phyloP scores from a whole-genome alignment of 208 protist genomes.

The Crithidia mellificae region DNA sequence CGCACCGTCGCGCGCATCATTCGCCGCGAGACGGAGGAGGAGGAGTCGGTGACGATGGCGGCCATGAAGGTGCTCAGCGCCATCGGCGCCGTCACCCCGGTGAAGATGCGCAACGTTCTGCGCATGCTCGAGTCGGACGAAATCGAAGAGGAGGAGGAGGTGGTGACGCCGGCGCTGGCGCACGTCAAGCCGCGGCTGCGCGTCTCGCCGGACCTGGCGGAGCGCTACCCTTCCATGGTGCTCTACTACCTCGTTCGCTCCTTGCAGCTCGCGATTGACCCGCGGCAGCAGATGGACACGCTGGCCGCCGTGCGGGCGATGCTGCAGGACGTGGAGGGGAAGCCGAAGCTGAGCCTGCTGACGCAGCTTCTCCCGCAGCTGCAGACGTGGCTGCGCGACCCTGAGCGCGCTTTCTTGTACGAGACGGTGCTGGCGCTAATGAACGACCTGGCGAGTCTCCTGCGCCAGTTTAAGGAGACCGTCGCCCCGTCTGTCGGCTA shows the following conservation, averaged over 20 bases:
- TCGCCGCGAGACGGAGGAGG: conserved; percentile 75
- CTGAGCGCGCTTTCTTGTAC: conserved; percentile 71
- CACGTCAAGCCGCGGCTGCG: conserved; percentile 79
- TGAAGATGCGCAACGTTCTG: conserved; percentile 71
- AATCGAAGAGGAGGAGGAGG: conserved; percentile 82
- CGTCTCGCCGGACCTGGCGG: conserved; percentile 63
- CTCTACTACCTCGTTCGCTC: conserved; percentile 86
- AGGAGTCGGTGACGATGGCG: conserved; percentile 60
- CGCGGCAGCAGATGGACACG: conserved; percentile 70
- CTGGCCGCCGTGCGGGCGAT: conserved; percentile 63
- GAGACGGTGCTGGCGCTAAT: conserved; percentile 77
- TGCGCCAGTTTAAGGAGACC: conserved; percentile 73
- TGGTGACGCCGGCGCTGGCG: conserved; percentile 75
- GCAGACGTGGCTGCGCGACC: conserved; percentile 75
- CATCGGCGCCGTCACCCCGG: conserved; percentile 81
- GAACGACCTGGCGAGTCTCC: conserved; percentile 79
- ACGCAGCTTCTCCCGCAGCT: conserved; percentile 84
- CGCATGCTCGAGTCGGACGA: conserved; percentile 72
- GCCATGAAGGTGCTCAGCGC: conserved; percentile 79
- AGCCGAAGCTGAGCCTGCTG: conserved; percentile 70
- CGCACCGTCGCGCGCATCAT: conserved; percentile 79
- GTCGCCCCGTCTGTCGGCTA: conserved; percentile 59
- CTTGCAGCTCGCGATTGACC: conserved; percentile 78
- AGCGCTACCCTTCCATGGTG: conserved; percentile 78
- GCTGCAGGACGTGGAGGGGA: conserved; percentile 68